These are phyloP conservation scores for Colletotrichum horii DNA, from an alignment of 2,329 filamentous ascomycete genomes.

Conservation along the genomic window DNA sequence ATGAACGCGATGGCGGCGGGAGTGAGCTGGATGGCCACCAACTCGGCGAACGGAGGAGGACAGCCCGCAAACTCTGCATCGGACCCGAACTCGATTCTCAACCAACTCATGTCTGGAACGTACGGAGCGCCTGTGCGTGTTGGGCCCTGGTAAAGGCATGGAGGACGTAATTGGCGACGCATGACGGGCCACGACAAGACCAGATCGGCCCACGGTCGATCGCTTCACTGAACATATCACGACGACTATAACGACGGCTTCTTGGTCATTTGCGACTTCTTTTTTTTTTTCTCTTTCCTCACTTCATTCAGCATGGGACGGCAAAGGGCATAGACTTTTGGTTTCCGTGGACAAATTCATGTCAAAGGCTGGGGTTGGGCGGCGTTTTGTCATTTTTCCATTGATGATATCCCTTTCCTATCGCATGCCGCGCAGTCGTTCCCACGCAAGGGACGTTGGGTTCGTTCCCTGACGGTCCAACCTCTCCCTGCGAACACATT, in stretches of 20 bases:
- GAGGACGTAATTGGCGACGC: background rate
- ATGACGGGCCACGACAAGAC: background rate
- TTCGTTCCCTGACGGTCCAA: background rate
- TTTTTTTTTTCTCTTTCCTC: background rate
- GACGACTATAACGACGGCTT: slow-evolving; percentile 23
- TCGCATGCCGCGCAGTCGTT: slow-evolving; percentile 12
- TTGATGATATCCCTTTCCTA: slow-evolving; percentile 22
- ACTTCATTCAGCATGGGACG: slow-evolving; percentile 19
- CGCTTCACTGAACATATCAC: slow-evolving; percentile 20
- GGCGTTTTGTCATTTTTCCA: slow-evolving; percentile 18
- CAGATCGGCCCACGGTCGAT: slow-evolving; percentile 1
- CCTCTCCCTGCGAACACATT: background rate
- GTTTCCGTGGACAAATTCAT: slow-evolving; percentile 19
- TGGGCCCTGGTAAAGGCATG: slow-evolving; percentile 59
- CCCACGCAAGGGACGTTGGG: background rate
- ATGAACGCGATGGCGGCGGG: slow-evolving; percentile 77
- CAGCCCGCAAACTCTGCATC: slow-evolving; percentile 27
- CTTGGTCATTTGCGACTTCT: background rate
- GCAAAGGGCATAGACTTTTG: slow-evolving; percentile 26
- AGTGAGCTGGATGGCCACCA: slow-evolving; percentile 74
- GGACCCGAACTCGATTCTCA: slow-evolving; percentile 63
- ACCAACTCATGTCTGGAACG: slow-evolving; percentile 65
- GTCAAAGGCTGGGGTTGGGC: slow-evolving; percentile 5
- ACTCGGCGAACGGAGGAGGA: slow-evolving; percentile 24
- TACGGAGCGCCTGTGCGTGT: slow-evolving; percentile 66